These are phyloP conservation scores for Cercospora citrullina DNA, from an alignment of 2,329 filamentous ascomycete genomes.

Conservation along the genomic window DNA sequence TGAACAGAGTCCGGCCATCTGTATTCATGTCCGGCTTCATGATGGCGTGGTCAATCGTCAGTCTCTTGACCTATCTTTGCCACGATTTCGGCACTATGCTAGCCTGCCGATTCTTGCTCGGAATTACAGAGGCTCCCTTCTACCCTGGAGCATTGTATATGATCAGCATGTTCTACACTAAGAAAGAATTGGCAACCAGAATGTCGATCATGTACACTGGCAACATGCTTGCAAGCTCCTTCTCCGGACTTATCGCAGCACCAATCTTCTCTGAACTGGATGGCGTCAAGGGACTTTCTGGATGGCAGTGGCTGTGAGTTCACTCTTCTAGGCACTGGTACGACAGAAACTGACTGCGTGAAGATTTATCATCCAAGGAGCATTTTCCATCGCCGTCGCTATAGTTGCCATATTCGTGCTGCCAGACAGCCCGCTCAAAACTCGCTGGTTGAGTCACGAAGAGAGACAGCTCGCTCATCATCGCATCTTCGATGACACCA, in stretches of 20 bases:
- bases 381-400: not conserved
- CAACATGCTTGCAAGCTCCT: slow-evolving; percentile 58
- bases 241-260: slow-evolving; percentile 58
- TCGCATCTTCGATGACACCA: slow-evolving; percentile 14
- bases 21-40: slow-evolving; percentile 14
- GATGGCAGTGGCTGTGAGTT: slow-evolving; percentile 48
- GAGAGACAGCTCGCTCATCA: slow-evolving; percentile 21
- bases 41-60: slow-evolving; percentile 17
- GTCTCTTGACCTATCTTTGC: slow-evolving; percentile 14
- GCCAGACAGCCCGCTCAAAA: slow-evolving; percentile 12
- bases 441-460: slow-evolving; percentile 29
- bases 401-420: not conserved
- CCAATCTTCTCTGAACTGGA: slow-evolving; percentile 66
- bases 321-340: not conserved
- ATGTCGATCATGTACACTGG: slow-evolving; percentile 33
- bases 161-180: slow-evolving; percentile 40
- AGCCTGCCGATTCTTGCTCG: slow-evolving; percentile 12
- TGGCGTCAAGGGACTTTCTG: slow-evolving; percentile 54
- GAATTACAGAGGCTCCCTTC: not conserved
- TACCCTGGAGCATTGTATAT: not conserved
- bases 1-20: slow-evolving; percentile 18
- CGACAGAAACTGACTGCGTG: not conserved
- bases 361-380: not conserved
- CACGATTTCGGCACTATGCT: slow-evolving; percentile 14
- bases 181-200: slow-evolving; percentile 42